These are phyloP conservation scores for Salvia miltiorrhiza DNA, from an alignment of 257 asterid genomes.

Conservation along the genomic window DNA sequence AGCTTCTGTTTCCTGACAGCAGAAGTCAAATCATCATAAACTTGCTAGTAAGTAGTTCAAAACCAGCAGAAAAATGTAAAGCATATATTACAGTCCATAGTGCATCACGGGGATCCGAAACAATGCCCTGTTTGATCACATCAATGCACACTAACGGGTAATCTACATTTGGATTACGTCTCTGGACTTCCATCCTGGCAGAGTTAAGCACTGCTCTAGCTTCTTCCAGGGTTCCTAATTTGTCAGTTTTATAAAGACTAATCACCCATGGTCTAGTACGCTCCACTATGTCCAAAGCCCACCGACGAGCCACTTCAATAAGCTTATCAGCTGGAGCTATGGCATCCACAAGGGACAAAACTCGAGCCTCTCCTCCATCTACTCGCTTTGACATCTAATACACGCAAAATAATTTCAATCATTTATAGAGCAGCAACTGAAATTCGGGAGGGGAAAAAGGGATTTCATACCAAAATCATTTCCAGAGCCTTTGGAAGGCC, in stretches of 20 bases:
- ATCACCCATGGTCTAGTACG: constrained; percentile 39
- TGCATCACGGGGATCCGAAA: constrained; percentile 43
- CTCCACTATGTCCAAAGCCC: constrained; percentile 58
- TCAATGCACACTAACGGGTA: constrained; percentile 50
- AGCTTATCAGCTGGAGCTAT: constrained; percentile 46
- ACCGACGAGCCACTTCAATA: constrained; percentile 42
- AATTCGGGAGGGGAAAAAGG: background rate
- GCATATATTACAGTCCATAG: constrained; percentile 40
- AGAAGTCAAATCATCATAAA: constrained; percentile 14
- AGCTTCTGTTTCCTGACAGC: constrained; percentile 51
- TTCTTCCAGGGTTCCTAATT: constrained; percentile 43
- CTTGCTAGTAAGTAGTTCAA: background rate
- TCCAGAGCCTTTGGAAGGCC: constrained; percentile 58
- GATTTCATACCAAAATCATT: constrained; percentile 45
- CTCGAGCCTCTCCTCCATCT: constrained; percentile 43
- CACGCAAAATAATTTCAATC: constrained; percentile 9
- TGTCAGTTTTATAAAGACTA: constrained; percentile 50
- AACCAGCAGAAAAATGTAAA: constrained; percentile 2
- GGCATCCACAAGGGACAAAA: constrained; percentile 51
- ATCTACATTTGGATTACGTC: constrained; percentile 35
- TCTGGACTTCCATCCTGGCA: constrained; percentile 40
- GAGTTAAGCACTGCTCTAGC: constrained; percentile 41
- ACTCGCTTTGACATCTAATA: constrained; percentile 56
- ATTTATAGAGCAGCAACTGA: background rate
- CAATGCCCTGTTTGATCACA: constrained; percentile 53